A percentile compares a stretch with the other conserved stretches of the same genome.
These are phyloP conservation scores for Juglanconis oblonga DNA, from an alignment of 2,329 filamentous ascomycete species.

Conservation along the genomic window DNA sequence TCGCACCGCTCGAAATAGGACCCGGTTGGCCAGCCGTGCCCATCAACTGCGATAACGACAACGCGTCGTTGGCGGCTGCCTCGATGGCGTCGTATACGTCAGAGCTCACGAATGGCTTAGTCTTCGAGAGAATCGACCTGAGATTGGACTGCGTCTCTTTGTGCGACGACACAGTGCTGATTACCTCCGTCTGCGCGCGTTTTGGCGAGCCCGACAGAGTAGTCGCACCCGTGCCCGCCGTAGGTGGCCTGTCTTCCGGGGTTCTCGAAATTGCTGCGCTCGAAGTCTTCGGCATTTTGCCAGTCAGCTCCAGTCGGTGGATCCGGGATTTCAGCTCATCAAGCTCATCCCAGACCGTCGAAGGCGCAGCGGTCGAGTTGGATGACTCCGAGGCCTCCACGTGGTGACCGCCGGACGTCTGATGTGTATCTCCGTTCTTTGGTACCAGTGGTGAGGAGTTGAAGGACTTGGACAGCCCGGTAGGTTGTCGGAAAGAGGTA, in stretches of 20 bases:
- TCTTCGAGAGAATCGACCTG: constrained; percentile 76
- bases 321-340: constrained; percentile 95
- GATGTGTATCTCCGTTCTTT: constrained; percentile 36
- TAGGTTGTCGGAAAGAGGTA: constrained; percentile 11
- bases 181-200: constrained; percentile 49
- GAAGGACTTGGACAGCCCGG: constrained; percentile 43
- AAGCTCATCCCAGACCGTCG: constrained; percentile 95
- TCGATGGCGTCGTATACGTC: constrained; percentile 80
- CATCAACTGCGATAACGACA: constrained; percentile 75
- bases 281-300: constrained; percentile 80
- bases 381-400: constrained; percentile 79
- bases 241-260: constrained; percentile 79
- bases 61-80: constrained; percentile 74
- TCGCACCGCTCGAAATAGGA: constrained; percentile 65
- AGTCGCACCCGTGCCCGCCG: constrained; percentile 86
- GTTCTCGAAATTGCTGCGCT: constrained; percentile 73
- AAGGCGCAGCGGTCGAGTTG: constrained; percentile 81
- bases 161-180: constrained; percentile 33
- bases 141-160: constrained; percentile 73
- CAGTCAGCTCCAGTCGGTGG: constrained; percentile 82
- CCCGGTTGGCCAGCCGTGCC: constrained; percentile 67
- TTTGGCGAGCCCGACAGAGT: constrained; percentile 90
- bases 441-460: constrained; percentile 60
- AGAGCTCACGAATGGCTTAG: constrained; percentile 64
- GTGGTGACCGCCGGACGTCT: constrained; percentile 38